Percentiles rank a stretch among this genome's conserved stretches.
phyloP scores from a whole-genome alignment of 805 yeast genomes.

The Wickerhamiella lipophila region DNA sequence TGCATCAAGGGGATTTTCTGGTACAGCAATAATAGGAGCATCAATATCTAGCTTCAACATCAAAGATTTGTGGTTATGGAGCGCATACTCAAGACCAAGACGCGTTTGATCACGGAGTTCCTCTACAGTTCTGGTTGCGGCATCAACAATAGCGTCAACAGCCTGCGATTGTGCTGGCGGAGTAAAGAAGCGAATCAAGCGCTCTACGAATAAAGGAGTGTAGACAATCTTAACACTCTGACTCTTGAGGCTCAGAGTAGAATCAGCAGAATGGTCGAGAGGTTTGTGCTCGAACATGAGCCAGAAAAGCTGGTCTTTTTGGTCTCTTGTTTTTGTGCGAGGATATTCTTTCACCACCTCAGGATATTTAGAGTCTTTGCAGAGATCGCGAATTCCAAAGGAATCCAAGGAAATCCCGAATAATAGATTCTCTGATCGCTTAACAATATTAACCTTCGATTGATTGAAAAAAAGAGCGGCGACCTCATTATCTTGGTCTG shows the following conservation, averaged over 20 bases:
- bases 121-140: slow-evolving; percentile 90
- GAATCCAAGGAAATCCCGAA: slow-evolving; percentile 66
- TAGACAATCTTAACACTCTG: slow-evolving; percentile 83
- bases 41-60: slow-evolving; percentile 79
- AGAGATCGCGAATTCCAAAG: slow-evolving; percentile 77
- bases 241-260: slow-evolving; percentile 57
- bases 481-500: slow-evolving; percentile 26
- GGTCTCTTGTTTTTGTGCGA: slow-evolving; percentile 32
- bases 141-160: slow-evolving; percentile 77
- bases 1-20: slow-evolving; percentile 62
- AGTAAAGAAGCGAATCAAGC: slow-evolving; percentile 58
- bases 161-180: slow-evolving; percentile 87
- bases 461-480: slow-evolving; percentile 78
- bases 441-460: slow-evolving; percentile 56
- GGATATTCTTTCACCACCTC: slow-evolving; percentile 43
- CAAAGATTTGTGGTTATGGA: slow-evolving; percentile 87
- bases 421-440: slow-evolving; percentile 66
- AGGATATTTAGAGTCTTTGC: slow-evolving; percentile 64
- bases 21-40: slow-evolving; percentile 82
- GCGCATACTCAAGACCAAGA: slow-evolving; percentile 81
- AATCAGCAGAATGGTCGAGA: slow-evolving; percentile 69
- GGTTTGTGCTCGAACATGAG: slow-evolving; percentile 80
- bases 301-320: slow-evolving; percentile 42
- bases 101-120: slow-evolving; percentile 83
- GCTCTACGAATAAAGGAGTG: slow-evolving; percentile 72